Percentiles rank a stretch among this genome's conserved stretches.
Conservation (phyloP, 345 rosid genomes). For the Microcos paniculata region DNA sequence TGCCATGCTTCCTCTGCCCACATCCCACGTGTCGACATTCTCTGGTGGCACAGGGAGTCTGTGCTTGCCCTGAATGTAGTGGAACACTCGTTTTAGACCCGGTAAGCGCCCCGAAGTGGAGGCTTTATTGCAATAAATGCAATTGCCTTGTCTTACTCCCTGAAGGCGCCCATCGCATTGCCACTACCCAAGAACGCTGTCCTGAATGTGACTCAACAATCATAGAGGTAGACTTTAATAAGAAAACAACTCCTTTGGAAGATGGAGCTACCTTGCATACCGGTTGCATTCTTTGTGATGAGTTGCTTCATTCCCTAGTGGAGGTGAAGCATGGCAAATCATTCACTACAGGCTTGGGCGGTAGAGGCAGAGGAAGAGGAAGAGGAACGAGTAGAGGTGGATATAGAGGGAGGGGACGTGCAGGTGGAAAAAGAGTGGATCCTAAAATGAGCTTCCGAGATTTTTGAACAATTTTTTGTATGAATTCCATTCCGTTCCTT, state of each 20-base stretch:
- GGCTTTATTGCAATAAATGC: conserved; percentile 92
- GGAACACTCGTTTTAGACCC: conserved; percentile 92
- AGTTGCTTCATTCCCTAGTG: conserved; percentile 83
- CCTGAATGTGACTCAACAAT: conserved; percentile 77
- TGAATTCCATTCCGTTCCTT: background rate
- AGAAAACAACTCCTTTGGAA: conserved; percentile 80
- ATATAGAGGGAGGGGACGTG: conserved; percentile 48
- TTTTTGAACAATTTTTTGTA: conserved; percentile 28
- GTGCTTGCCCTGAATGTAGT: conserved; percentile 94
- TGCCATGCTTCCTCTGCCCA: conserved; percentile 95
- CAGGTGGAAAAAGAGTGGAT: conserved; percentile 38
- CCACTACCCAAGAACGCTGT: conserved; percentile 63
- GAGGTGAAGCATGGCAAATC: conserved; percentile 87
- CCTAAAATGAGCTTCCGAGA: conserved; percentile 67
- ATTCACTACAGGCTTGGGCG: conserved; percentile 48
- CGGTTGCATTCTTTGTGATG: conserved; percentile 91
- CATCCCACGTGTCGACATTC: conserved; percentile 92
- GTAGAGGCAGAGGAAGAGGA: conserved; percentile 64
- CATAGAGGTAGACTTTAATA: conserved; percentile 88
- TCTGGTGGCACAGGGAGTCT: conserved; percentile 80
- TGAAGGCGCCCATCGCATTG: conserved; percentile 84
- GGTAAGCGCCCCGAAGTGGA: conserved; percentile 89
- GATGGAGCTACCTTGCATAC: conserved; percentile 76
- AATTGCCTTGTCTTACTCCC: conserved; percentile 89
- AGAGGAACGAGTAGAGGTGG: conserved; percentile 50